Evolutionary conservation across 2,329 filamentous ascomycete genomes (phyloP).

Genomic region (Pestalotiopsis sp.): DNA sequence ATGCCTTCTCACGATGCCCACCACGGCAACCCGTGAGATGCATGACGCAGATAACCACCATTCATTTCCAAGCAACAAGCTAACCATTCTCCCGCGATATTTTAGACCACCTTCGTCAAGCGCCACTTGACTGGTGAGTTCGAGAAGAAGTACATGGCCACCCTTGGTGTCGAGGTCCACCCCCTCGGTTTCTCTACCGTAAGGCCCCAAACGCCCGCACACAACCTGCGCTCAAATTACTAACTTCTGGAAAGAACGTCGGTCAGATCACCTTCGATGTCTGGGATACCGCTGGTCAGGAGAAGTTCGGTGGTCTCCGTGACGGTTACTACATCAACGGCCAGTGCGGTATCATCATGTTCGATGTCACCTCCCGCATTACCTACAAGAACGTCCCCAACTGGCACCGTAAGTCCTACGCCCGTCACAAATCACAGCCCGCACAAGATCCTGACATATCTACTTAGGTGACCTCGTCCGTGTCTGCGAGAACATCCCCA

Average conservation of each 20-base stretch:
- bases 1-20: conserved; percentile 16
- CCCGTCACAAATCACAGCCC: conserved; percentile 10
- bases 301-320: conserved; percentile 99
- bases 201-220: conserved; percentile 51
- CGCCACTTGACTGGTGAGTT: conserved; percentile 99
- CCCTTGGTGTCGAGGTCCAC: conserved; percentile 98
- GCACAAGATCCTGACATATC: conserved; percentile 18
- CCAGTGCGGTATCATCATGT: conserved; percentile 99
- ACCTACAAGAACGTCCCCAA: conserved; percentile 99
- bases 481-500: conserved; percentile 99
- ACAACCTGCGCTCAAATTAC: conserved; percentile 24
- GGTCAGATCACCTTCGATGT: conserved; percentile 98
- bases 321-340: conserved; percentile 99
- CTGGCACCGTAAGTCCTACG: conserved; percentile 87
- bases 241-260: conserved; percentile 67
- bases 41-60: background rate
- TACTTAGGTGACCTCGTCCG: conserved; percentile 88
- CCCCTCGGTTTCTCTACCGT: conserved; percentile 97
- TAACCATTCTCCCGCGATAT: conserved; percentile 21
- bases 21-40: background rate
- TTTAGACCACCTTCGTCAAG: conserved; percentile 99
- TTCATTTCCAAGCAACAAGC: conserved; percentile 10
- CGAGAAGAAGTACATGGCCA: conserved; percentile 99
- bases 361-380: conserved; percentile 98
- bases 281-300: conserved; percentile 98